Percentiles rank a stretch among this genome's conserved stretches.
These are phyloP conservation scores for Fusarium praegraminearum DNA, from an alignment of 2,329 filamentous ascomycete genomes.

Conservation along the genomic window DNA sequence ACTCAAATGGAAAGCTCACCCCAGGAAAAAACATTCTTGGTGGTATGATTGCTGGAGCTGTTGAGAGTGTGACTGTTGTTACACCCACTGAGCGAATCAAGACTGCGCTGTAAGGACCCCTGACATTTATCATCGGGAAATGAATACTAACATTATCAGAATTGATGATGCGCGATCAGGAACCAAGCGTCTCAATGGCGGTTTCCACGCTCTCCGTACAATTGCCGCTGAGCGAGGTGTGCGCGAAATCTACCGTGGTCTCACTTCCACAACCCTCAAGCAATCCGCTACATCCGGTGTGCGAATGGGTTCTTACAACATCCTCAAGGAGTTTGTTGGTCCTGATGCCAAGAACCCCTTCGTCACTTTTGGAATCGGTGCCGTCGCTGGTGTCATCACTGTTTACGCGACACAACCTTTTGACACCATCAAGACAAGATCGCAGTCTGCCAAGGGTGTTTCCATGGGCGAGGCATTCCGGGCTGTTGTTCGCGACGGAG, in stretches of 20 bases:
- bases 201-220: conserved; percentile 49
- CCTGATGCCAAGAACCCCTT: conserved; percentile 42
- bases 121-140: rapidly evolving
- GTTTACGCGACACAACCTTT: conserved; percentile 71
- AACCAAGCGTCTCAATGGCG: conserved; percentile 47
- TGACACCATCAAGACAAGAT: conserved; percentile 72
- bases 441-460: conserved; percentile 69
- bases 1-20: conserved; percentile 68
- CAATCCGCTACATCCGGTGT: conserved; percentile 61
- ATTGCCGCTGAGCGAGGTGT: conserved; percentile 57
- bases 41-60: conserved; percentile 72
- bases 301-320: conserved; percentile 63
- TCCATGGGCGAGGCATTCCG: conserved; percentile 68
- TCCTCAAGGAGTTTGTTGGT: conserved; percentile 53
- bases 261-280: conserved; percentile 60
- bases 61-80: conserved; percentile 72
- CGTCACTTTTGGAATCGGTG: conserved; percentile 71
- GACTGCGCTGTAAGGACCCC: conserved; percentile 64
- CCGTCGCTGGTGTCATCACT: conserved; percentile 70
- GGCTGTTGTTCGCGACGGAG: conserved; percentile 67
- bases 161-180: conserved; percentile 54
- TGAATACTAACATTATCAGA: conserved; percentile 17
- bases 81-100: conserved; percentile 77
- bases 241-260: conserved; percentile 58
- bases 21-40: conserved; percentile 69